phyloP scores from a whole-genome alignment of 805 yeast genomes.

The Zygotorulaspora florentina region DNA sequence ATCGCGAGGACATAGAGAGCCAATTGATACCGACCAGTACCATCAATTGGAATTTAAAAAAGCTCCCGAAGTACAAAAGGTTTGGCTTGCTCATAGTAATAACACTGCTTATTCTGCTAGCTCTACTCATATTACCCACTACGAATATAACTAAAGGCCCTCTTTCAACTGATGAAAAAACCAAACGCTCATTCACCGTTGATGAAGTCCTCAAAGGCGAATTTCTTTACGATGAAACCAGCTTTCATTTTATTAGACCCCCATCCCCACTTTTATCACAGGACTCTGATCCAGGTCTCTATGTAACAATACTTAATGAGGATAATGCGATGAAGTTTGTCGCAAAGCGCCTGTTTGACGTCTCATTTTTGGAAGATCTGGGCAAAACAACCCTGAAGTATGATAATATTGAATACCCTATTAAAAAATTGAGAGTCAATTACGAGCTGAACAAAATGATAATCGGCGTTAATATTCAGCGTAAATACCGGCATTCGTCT shows the following conservation, averaged over 20 bases:
- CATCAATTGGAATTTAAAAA: conserved; percentile 1
- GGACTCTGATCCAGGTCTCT: conserved; percentile 44
- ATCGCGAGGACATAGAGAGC: conserved; percentile 2
- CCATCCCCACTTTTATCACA: conserved; percentile 20
- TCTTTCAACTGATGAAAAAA: neutral
- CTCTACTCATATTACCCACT: conserved; percentile 4
- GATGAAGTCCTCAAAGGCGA: conserved; percentile 24
- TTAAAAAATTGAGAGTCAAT: conserved; percentile 44
- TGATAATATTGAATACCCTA: conserved; percentile 37
- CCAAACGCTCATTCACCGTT: conserved; percentile 6
- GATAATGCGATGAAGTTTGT: conserved; percentile 18
- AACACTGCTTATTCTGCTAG: neutral
- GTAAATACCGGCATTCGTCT: conserved; percentile 69
- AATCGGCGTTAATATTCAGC: conserved; percentile 45
- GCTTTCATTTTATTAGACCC: conserved; percentile 28
- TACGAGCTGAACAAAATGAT: conserved; percentile 47
- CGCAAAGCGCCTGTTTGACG: conserved; percentile 35
- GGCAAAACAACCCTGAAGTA: conserved; percentile 39
- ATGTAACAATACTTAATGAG: conserved; percentile 22
- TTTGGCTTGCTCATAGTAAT: conserved; percentile 1
- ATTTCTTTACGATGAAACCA: conserved; percentile 20
- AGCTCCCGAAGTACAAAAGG: neutral
- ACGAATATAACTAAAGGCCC: neutral
- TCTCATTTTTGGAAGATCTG: conserved; percentile 15
- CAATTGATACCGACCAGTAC: conserved; percentile 2